Conservation (phyloP, 2,329 filamentous ascomycete genomes). For the Coleophoma crateriformis region DNA sequence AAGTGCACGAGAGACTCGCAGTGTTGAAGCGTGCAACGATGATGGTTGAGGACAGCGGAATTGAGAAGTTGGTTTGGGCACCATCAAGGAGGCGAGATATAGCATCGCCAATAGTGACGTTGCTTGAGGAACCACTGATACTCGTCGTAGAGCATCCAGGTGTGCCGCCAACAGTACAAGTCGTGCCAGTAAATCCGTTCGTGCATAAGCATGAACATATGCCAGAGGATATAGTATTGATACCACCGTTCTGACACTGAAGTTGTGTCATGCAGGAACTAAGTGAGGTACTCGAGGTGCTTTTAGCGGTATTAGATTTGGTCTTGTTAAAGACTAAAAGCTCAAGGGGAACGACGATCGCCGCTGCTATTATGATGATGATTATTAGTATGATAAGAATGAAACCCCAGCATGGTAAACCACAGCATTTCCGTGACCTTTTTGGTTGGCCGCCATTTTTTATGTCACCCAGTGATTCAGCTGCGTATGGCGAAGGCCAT, state of each 20-base stretch:
- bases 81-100: conserved; percentile 69
- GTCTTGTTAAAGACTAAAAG: conserved; percentile 55
- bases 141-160: conserved; percentile 50
- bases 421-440: conserved; percentile 64
- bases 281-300: conserved; percentile 4
- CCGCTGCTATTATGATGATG: conserved; percentile 70
- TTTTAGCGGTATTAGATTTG: conserved; percentile 15
- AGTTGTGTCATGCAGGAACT: conserved; percentile 29
- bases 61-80: conserved; percentile 63
- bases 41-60: conserved; percentile 64
- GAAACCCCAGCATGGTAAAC: conserved; percentile 76
- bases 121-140: conserved; percentile 34
- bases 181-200: conserved; percentile 73
- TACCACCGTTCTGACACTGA: conserved; percentile 66
- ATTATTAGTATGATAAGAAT: conserved; percentile 59
- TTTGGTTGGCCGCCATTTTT: conserved; percentile 17
- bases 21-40: conserved; percentile 74
- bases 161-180: conserved; percentile 46
- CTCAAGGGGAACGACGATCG: conserved; percentile 71
- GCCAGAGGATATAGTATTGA: conserved; percentile 61
- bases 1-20: conserved; percentile 71
- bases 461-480: background rate
- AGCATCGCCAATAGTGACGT: conserved; percentile 76
- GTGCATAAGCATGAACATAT: conserved; percentile 83
- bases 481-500: conserved; percentile 28